Percentiles rank a stretch among this genome's conserved stretches.
Conservation (phyloP, 78 protist species). For the Corallochytrium limacisporum region DNA sequence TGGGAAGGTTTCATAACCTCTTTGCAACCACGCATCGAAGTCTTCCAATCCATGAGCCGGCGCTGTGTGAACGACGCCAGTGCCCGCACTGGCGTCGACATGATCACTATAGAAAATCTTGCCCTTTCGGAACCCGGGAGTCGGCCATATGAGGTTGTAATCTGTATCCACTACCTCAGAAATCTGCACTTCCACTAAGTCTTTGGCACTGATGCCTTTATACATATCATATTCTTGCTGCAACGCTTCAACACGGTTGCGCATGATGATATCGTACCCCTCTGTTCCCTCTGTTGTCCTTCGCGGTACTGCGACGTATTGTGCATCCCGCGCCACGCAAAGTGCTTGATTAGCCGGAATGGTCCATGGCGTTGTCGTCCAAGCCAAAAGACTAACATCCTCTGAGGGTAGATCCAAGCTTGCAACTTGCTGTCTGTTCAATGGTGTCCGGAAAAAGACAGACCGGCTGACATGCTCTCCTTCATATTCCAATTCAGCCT, state of each 20-base stretch:
- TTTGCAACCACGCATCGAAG: constrained; percentile 10
- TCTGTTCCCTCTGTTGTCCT: too few species aligned
- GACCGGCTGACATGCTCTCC: constrained; percentile 54
- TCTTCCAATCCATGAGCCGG: constrained; percentile 89
- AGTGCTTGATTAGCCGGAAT: constrained; percentile 73
- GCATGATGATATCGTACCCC: too few species aligned
- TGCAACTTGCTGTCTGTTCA: neutral
- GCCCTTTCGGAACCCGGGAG: too few species aligned
- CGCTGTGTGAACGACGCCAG: constrained; percentile 89
- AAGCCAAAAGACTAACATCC: constrained; percentile 15
- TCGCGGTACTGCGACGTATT: too few species aligned
- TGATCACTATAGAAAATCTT: neutral
- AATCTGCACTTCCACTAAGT: too few species aligned
- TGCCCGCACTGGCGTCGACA: constrained; percentile 45
- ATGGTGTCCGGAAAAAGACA: constrained; percentile 41
- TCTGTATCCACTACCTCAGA: too few species aligned
- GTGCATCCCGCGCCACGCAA: constrained; percentile 7
- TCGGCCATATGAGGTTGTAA: too few species aligned
- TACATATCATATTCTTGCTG: too few species aligned
- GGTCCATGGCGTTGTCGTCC: constrained; percentile 97
- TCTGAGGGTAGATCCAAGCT: neutral
- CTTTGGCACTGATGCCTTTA: too few species aligned
- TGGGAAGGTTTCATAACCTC: neutral
- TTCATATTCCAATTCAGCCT: constrained; percentile 81
- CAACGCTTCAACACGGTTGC: too few species aligned